Percentiles rank a stretch among this genome's conserved stretches.
Conservation (phyloP, 2,329 filamentous ascomycete genomes). For the Pseudogymnoascus sp. region DNA sequence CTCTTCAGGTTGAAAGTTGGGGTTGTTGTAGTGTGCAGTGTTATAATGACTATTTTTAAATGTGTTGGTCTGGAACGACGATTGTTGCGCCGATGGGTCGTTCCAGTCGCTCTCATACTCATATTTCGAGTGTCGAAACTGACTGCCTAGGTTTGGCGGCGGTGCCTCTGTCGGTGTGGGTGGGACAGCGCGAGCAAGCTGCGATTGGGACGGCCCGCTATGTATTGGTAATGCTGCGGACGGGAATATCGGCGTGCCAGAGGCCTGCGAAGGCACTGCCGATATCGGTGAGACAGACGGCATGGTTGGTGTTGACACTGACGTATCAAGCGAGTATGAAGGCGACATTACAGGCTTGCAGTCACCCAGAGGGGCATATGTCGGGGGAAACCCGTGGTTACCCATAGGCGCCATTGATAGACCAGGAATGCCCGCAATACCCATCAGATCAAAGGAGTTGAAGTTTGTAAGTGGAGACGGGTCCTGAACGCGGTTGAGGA, state of each 20-base stretch:
- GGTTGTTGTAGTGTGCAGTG: constrained; percentile 58
- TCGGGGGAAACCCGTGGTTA: constrained; percentile 18
- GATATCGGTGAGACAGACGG: background rate
- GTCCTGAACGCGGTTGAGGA: constrained; percentile 30
- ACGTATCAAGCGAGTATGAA: background rate
- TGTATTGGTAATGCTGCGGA: constrained; percentile 24
- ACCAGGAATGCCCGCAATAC: constrained; percentile 25
- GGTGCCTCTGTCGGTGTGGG: background rate
- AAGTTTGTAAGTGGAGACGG: constrained; percentile 26
- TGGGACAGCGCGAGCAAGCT: background rate
- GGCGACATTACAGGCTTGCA: constrained; percentile 2
- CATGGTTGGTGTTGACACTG: background rate
- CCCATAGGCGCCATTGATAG: constrained; percentile 18
- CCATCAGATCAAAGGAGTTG: constrained; percentile 23
- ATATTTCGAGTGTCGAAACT: constrained; percentile 28
- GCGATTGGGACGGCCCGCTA: constrained; percentile 12
- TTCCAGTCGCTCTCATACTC: constrained; percentile 25
- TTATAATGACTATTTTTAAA: constrained; percentile 63
- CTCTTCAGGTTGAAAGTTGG: constrained; percentile 50
- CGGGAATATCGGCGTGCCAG: constrained; percentile 13
- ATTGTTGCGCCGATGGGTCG: constrained; percentile 19
- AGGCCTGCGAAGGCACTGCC: background rate
- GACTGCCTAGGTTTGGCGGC: constrained; percentile 2
- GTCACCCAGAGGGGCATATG: background rate
- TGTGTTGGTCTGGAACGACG: constrained; percentile 38